Conservation (phyloP, 2,329 filamentous ascomycete genomes). For the Alternaria viburni region DNA sequence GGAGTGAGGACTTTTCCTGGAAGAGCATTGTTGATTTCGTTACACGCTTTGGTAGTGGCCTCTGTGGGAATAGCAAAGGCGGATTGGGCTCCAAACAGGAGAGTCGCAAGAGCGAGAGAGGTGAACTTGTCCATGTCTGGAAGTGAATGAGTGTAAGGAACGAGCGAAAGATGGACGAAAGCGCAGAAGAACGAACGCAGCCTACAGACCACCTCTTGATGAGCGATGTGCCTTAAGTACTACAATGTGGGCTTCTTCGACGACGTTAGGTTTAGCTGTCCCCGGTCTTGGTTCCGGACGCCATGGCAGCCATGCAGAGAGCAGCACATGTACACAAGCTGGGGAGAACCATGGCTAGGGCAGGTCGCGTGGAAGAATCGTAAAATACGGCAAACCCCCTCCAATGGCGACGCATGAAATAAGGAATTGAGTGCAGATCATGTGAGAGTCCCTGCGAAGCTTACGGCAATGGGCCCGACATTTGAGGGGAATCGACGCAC, state of each 20-base stretch:
- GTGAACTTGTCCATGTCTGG: constrained; percentile 7
- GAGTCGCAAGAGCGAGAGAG: constrained; percentile 1
- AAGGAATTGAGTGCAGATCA: neutral
- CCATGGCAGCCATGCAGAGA: neutral
- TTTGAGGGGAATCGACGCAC: constrained; percentile 8
- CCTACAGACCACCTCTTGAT: neutral
- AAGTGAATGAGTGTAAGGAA: neutral
- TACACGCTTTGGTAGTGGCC: constrained; percentile 24
- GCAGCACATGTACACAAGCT: neutral
- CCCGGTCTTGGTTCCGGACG: neutral
- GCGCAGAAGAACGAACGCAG: neutral
- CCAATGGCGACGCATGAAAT: neutral
- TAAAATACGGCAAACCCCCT: neutral
- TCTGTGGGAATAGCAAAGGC: constrained; percentile 19
- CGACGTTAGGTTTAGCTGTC: neutral
- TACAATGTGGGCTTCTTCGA: neutral
- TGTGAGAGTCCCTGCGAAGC: neutral
- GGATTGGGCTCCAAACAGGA: constrained; percentile 13
- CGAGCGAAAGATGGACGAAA: neutral
- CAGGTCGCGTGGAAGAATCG: neutral
- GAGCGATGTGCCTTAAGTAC: neutral
- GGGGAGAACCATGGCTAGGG: neutral
- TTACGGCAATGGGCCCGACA: neutral
- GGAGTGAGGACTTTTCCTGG: constrained; percentile 25
- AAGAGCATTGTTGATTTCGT: constrained; percentile 24